Evolutionary conservation across 768 basidiomycete genomes (phyloP), one percentile per base, ranked within the genome.

Genomic region (Termitomyces sp.): DNA sequence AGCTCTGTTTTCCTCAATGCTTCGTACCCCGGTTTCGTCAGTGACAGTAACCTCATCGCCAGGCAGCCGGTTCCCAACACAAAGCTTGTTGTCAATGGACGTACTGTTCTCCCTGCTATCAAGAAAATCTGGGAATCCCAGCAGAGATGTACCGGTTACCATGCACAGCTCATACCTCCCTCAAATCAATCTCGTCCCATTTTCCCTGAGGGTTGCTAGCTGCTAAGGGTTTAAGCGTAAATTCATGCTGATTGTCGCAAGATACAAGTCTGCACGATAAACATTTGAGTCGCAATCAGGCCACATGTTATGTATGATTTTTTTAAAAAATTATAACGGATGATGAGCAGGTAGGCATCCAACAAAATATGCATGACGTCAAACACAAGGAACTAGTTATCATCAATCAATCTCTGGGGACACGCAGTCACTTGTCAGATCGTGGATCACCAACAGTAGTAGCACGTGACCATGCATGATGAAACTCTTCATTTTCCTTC

Each of bases 1-100:
- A n/a, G 41, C n/a, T 43, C 47, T 18, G 12, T 9, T 32, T 2
- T 60, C 9, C 30, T 66, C 12, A 33, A 48, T 28, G 30, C 59
- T 5, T 69, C 68, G 2, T 72, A 72, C 57, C 64, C 69, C 0
- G 71, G 71, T 5, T 59, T 69, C 1, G 69, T 70, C 50, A 68
- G 70, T 47, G 58, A 69, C 50, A 56, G 32, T 12, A 40, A 18
- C 14, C 16, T n/a, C 14, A 28, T 20, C 5, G 61, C 50, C 2
- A 58, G 61, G 13, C 58, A 67, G 53, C 63, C 69, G 0, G 55
- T 70, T 32, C 71, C 71, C 0, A 71, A 71, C 53, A 68, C 66
- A 13, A 50, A 50, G 6, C 57, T 69, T 30, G 64, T 68, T 1
- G 68, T 70, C 9, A 70, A 70, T 50, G 66, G 67, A 0, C 59